Conservation (phyloP, 2,329 filamentous ascomycete species). For the Diaporthe ilicicola region DNA sequence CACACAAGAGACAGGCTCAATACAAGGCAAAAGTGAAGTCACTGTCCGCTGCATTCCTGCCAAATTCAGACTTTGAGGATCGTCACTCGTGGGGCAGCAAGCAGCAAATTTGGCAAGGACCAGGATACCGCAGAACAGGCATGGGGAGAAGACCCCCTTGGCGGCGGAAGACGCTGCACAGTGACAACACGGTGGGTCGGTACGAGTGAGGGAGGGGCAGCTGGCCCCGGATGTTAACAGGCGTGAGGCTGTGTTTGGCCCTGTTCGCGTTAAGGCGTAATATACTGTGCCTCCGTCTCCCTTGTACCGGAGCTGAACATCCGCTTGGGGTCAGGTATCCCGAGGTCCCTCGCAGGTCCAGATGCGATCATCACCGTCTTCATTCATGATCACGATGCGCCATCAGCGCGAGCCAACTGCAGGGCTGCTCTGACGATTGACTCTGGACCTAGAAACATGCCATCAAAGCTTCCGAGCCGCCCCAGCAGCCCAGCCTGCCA, state of each 20-base stretch:
- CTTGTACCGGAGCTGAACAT: not conserved
- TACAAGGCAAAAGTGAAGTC: slow-evolving; percentile 16
- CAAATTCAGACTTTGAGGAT: slow-evolving; percentile 20
- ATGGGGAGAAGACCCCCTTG: not conserved
- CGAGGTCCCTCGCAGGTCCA: not conserved
- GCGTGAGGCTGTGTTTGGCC: accelerated
- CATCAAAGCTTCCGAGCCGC: slow-evolving; percentile 22
- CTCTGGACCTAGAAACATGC: slow-evolving; percentile 21
- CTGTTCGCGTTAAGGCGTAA: not conserved
- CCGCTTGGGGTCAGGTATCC: not conserved
- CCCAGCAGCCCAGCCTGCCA: slow-evolving; percentile 9
- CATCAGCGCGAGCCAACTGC: slow-evolving; percentile 10
- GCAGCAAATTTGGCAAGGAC: slow-evolving; percentile 3
- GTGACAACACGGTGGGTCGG: not conserved
- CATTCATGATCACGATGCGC: not conserved
- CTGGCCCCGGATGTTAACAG: not conserved
- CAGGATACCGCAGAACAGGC: slow-evolving; percentile 3
- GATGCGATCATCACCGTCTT: not conserved
- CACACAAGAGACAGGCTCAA: slow-evolving; percentile 3
- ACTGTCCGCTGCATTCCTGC: slow-evolving; percentile 7
- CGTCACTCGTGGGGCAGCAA: slow-evolving; percentile 19
- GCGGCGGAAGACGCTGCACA: not conserved
- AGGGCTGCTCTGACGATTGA: slow-evolving; percentile 1
- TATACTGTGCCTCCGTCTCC: not conserved
- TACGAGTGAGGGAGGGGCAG: not conserved